These are phyloP conservation scores for Globisporangium echinulatum DNA, from an alignment of 352 stramenopile genomes.

Conservation along the genomic window DNA sequence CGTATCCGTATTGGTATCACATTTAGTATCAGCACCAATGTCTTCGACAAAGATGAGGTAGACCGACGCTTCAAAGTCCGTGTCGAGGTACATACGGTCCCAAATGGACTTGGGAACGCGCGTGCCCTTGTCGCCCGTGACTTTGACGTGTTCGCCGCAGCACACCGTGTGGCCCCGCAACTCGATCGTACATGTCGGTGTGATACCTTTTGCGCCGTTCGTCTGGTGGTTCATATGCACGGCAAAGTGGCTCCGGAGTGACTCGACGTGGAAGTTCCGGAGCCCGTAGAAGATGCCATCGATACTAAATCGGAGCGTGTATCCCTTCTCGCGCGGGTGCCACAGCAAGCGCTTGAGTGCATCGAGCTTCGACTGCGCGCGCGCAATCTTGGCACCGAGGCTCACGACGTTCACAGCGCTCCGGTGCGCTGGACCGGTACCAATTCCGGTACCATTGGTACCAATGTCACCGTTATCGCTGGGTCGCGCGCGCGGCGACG, in stretches of 20 bases:
- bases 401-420: slow-evolving; percentile 48
- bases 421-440: slow-evolving; percentile 6
- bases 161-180: slow-evolving; percentile 62
- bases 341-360: slow-evolving; percentile 58
- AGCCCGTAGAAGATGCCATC: slow-evolving; percentile 77
- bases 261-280: slow-evolving; percentile 64
- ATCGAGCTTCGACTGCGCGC: slow-evolving; percentile 66
- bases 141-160: slow-evolving; percentile 69
- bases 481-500: slow-evolving; percentile 5
- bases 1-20: neutral
- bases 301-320: slow-evolving; percentile 71
- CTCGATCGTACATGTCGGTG: slow-evolving; percentile 50
- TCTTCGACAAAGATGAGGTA: slow-evolving; percentile 66
- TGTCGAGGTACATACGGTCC: slow-evolving; percentile 71
- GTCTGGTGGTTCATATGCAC: slow-evolving; percentile 64
- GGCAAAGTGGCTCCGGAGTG: slow-evolving; percentile 47
- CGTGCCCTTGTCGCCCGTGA: slow-evolving; percentile 69
- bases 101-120: slow-evolving; percentile 75
- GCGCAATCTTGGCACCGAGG: slow-evolving; percentile 44
- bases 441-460: neutral
- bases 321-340: slow-evolving; percentile 66
- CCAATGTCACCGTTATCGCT: slow-evolving; percentile 1
- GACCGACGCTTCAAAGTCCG: slow-evolving; percentile 51
- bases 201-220: slow-evolving; percentile 59
- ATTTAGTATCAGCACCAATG: slow-evolving; percentile 6